Conservation (phyloP, 2,329 filamentous ascomycete genomes). For the Sporothrix schenckii region DNA sequence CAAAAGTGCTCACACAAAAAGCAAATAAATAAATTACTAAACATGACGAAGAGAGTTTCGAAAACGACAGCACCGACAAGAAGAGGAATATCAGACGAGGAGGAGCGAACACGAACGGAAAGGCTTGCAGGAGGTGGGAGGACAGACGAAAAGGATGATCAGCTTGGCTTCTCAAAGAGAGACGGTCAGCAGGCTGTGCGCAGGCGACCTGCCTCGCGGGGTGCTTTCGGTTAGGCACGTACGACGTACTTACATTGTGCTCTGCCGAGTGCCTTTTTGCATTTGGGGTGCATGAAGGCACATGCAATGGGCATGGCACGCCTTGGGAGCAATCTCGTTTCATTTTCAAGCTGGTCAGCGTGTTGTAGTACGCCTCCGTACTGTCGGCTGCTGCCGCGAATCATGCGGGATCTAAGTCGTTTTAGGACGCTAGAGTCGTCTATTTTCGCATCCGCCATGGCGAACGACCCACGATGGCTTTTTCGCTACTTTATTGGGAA, state of each 20-base stretch:
- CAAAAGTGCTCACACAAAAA: background rate
- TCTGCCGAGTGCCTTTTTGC: too few species aligned
- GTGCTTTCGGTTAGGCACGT: too few species aligned
- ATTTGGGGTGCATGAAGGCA: too few species aligned
- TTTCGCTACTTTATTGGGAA: background rate
- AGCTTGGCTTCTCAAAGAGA: background rate
- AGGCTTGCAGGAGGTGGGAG: conserved; percentile 7
- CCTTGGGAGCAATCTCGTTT: background rate
- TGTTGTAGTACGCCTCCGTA: background rate
- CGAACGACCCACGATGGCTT: background rate
- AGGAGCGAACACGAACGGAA: background rate
- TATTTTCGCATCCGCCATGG: background rate
- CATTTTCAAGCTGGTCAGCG: background rate
- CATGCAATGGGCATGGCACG: too few species aligned
- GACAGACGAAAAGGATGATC: background rate
- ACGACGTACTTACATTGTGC: too few species aligned
- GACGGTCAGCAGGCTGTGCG: conserved; percentile 4
- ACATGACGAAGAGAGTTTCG: background rate
- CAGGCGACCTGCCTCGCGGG: background rate
- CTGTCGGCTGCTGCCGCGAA: background rate
- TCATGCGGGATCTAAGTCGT: background rate
- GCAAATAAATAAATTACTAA: background rate
- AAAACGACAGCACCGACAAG: background rate
- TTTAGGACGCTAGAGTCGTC: conserved; percentile 9
- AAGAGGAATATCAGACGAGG: conserved; percentile 5